Percentiles rank a stretch among this genome's conserved stretches.
phyloP scores from a whole-genome alignment of 169 alveolate genomes.

The Plasmodium coatneyi region DNA sequence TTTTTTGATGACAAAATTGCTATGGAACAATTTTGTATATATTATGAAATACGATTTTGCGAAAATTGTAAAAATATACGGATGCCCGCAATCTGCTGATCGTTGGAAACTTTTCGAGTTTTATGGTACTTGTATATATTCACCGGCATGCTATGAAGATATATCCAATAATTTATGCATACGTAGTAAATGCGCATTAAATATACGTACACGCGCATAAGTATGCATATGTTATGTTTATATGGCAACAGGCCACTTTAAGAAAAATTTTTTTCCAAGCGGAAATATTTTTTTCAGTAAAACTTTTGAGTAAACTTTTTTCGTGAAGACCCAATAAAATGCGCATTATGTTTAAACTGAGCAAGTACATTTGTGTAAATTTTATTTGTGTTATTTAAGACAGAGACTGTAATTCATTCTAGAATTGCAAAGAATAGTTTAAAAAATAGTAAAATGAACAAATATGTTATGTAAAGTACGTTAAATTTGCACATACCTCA shows the following conservation, averaged over 20 bases:
- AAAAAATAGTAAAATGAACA: not conserved
- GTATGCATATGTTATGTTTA: not conserved
- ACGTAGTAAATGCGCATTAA: not conserved
- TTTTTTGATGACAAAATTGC: not conserved
- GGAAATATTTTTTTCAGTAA: not conserved
- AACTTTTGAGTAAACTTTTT: not conserved
- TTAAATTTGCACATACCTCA: not conserved
- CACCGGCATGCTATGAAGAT: not conserved
- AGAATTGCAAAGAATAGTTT: not conserved
- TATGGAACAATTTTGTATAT: not conserved
- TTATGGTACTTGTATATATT: not conserved
- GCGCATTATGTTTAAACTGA: not conserved
- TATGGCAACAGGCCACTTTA: not conserved
- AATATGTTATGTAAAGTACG: not conserved
- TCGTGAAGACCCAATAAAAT: not conserved
- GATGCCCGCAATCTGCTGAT: not conserved
- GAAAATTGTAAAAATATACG: not conserved
- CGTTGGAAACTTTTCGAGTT: not conserved
- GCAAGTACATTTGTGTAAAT: slow-evolving; percentile 11
- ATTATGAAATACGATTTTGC: not conserved
- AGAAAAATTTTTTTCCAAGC: not conserved
- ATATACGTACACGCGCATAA: not conserved
- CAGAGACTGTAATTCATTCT: not conserved
- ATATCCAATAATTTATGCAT: not conserved
- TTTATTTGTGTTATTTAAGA: slow-evolving; percentile 16